Evolutionary conservation across 2,329 filamentous ascomycete genomes (phyloP).

Genomic region (Sporothrix inflata): DNA sequence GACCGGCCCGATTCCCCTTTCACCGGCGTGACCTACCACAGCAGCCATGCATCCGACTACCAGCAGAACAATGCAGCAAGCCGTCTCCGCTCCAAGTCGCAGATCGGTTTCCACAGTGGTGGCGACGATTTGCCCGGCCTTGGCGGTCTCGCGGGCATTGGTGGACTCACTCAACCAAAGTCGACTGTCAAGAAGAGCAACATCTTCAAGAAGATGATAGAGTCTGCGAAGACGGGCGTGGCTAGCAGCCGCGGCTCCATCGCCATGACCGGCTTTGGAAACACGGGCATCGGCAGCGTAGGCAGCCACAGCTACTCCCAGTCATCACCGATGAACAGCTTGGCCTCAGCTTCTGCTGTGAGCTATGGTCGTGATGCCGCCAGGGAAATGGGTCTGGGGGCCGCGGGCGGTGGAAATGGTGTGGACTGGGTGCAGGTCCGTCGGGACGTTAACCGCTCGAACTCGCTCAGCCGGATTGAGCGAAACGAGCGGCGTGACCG

Average conservation of each 20-base stretch:
- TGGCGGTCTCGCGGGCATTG: conserved; percentile 65
- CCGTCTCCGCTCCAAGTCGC: conserved; percentile 60
- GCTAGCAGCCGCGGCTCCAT: conserved; percentile 88
- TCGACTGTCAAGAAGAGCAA: conserved; percentile 77
- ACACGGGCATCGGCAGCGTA: conserved; percentile 39
- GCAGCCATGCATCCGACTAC: conserved; percentile 71
- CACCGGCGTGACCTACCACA: conserved; percentile 86
- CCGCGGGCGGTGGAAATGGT: conserved; percentile 44
- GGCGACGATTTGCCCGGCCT: conserved; percentile 52
- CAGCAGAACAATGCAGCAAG: conserved; percentile 45
- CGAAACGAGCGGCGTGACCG: conserved; percentile 81
- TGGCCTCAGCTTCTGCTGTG: conserved; percentile 30
- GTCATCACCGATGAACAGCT: conserved; percentile 49
- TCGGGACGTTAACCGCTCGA: conserved; percentile 92
- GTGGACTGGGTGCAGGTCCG: conserved; percentile 98
- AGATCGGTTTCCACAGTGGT: conserved; percentile 58
- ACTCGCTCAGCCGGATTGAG: conserved; percentile 88
- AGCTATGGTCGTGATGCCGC: conserved; percentile 54
- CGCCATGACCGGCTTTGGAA: conserved; percentile 57
- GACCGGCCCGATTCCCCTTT: conserved; percentile 66
- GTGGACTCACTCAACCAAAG: conserved; percentile 76
- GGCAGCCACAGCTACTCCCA: conserved; percentile 15
- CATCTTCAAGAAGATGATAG: conserved; percentile 90
- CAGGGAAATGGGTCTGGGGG: conserved; percentile 70
- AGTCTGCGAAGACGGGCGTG: conserved; percentile 90